Conservation (phyloP, 2,329 filamentous ascomycete species). For the Trichophyton simii region DNA sequence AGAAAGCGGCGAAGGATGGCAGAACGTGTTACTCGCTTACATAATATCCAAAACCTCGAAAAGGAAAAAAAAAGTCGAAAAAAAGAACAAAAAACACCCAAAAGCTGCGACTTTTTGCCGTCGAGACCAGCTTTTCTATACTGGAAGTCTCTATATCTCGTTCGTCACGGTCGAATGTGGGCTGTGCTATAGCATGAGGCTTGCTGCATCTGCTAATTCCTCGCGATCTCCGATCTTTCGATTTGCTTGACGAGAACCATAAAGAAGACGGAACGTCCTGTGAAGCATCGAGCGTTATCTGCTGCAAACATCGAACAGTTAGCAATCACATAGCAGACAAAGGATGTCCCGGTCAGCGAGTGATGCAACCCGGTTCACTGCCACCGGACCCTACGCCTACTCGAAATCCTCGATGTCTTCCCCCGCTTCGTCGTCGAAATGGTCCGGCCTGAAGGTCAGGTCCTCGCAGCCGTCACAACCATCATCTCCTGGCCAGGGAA, state of each 20-base stretch:
- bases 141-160: background rate
- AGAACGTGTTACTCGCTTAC: background rate
- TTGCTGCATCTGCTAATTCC: background rate
- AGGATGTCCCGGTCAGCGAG: constrained; percentile 36
- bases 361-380: constrained; percentile 41
- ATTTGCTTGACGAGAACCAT: background rate
- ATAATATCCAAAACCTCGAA: background rate
- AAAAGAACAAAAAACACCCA: background rate
- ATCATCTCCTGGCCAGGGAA: constrained; percentile 10
- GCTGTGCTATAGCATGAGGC: background rate
- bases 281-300: too few relatives aligned
- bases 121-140: background rate
- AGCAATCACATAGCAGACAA: background rate
- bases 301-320: background rate
- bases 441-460: constrained; percentile 13
- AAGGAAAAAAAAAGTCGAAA: background rate
- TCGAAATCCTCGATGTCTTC: constrained; percentile 26
- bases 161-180: background rate
- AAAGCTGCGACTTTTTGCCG: background rate
- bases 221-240: background rate
- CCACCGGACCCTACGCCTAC: constrained; percentile 38
- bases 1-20: background rate
- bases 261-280: too few relatives aligned
- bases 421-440: constrained; percentile 8
- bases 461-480: constrained; percentile 11